A percentile compares a stretch with the other conserved stretches of the same genome.
These are phyloP conservation scores for grape (Vitis vinifera) DNA, from an alignment of 164 flowering plant species.

Conservation along the genomic window ASM3070453v1 NC_081821.1:11231001-11231500, in stretches of 20 bases:
- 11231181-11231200: too few relatives aligned
- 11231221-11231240: conserved; percentile 19
- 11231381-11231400: too few relatives aligned
- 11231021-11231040: conserved; percentile 24
- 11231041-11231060: conserved; percentile 25
- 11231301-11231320: conserved; percentile 13
- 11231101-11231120: conserved; percentile 12
- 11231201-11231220: conserved; percentile 3
- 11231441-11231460: not conserved
- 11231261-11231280: conserved; percentile 30
- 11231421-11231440: not conserved
- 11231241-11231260: conserved; percentile 19
- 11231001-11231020: conserved; percentile 22
- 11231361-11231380: too few relatives aligned
- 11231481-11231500: conserved; percentile 35
- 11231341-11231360: conserved; percentile 24
- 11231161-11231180: conserved; percentile 5
- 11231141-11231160: conserved; percentile 19
- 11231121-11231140: conserved; percentile 17
- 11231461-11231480: conserved; percentile 17
- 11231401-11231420: too few relatives aligned
- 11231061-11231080: conserved; percentile 26
- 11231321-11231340: conserved; percentile 26
- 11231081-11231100: conserved; percentile 10
- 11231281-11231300: conserved; percentile 14